Percentiles rank a stretch among this genome's conserved stretches.
These are phyloP conservation scores for Arachis hypogaea DNA, from an alignment of 306 rosid species.

Conservation along the genomic window DNA sequence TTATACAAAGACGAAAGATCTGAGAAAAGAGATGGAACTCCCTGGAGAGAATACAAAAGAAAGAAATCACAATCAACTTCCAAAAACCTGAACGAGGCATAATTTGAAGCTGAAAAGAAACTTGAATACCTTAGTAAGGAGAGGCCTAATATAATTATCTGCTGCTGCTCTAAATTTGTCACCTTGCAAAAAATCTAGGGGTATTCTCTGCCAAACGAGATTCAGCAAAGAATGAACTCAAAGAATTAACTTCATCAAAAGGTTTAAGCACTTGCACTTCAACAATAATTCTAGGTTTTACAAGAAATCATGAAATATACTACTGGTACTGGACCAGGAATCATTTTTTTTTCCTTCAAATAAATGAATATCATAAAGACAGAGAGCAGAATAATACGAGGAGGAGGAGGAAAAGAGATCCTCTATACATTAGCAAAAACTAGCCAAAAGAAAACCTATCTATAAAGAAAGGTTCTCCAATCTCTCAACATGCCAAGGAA, in stretches of 20 bases:
- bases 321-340: slow-evolving; percentile 4
- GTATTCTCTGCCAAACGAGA: slow-evolving; percentile 74
- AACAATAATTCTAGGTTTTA: background rate
- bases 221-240: slow-evolving; percentile 24
- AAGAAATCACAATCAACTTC: slow-evolving; percentile 34
- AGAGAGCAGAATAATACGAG: too few species aligned
- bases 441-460: too few species aligned
- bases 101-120: slow-evolving; percentile 20
- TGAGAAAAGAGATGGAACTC: slow-evolving; percentile 95
- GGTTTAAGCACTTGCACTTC: background rate
- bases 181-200: slow-evolving; percentile 92
- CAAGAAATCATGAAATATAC: slow-evolving; percentile 21
- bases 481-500: too few species aligned
- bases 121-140: slow-evolving; percentile 75
- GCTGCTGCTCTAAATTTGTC: slow-evolving; percentile 89
- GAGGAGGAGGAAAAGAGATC: too few species aligned
- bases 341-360: background rate
- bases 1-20: slow-evolving; percentile 92
- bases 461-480: too few species aligned
- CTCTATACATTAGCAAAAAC: too few species aligned
- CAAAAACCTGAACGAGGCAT: slow-evolving; percentile 33
- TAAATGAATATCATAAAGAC: too few species aligned
- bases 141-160: slow-evolving; percentile 86
- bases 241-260: slow-evolving; percentile 25
- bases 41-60: slow-evolving; percentile 55